Evolutionary conservation across 768 basidiomycete species (phyloP).

Genomic region (Amanita jacksonii): DNA sequence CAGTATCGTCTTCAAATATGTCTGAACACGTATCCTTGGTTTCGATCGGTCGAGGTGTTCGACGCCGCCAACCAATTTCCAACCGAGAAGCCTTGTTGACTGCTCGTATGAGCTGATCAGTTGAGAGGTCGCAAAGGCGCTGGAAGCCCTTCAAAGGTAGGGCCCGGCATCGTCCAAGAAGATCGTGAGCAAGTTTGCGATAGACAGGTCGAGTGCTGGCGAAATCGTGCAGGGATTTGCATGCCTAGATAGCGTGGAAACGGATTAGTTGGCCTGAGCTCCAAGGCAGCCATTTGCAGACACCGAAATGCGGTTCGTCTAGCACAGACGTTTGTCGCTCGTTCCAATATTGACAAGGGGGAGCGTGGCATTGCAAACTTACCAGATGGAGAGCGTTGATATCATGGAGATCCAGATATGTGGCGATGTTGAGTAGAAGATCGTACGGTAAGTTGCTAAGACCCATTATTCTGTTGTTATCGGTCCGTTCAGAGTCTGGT

Average conservation of each 20-base stretch:
- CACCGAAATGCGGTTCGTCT: conserved; percentile 1
- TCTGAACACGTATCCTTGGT: conserved; percentile 12
- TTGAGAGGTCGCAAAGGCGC: conserved; percentile 55
- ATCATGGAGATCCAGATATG: conserved; percentile 50
- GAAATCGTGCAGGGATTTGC: conserved; percentile 49
- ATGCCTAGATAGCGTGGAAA: conserved; percentile 35
- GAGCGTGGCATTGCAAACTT: conserved; percentile 19
- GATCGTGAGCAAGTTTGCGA: conserved; percentile 49
- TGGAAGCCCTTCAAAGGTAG: conserved; percentile 64
- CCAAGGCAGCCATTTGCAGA: conserved; percentile 1
- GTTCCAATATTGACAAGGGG: not conserved
- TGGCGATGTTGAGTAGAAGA: conserved; percentile 57
- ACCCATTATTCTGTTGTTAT: conserved; percentile 17
- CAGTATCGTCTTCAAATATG: conserved; percentile 4
- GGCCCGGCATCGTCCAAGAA: conserved; percentile 58
- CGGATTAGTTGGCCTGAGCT: conserved; percentile 6
- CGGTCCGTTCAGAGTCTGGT: not conserved
- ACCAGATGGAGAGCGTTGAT: conserved; percentile 54
- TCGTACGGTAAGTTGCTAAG: conserved; percentile 54
- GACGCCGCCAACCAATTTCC: conserved; percentile 52
- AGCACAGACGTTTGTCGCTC: conserved; percentile 1
- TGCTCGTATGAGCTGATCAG: conserved; percentile 47
- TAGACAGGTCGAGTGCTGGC: conserved; percentile 60
- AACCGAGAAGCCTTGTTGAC: conserved; percentile 55
- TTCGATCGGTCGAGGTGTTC: conserved; percentile 44